phyloP scores from a whole-genome alignment of 2,329 filamentous ascomycete species.

The Calcarisporium arbuscula region DNA sequence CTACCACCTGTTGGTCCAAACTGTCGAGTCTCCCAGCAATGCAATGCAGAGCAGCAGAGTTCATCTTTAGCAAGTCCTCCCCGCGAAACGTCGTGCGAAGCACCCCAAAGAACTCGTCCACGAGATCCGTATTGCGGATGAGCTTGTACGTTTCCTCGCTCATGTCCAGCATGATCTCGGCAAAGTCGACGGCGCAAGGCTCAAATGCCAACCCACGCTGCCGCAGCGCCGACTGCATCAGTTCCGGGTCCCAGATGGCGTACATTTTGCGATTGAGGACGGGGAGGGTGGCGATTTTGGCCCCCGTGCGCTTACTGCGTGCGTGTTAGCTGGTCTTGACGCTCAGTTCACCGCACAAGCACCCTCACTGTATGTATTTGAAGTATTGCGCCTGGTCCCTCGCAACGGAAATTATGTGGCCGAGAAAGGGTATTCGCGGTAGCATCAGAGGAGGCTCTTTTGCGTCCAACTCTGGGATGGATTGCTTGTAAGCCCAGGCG shows the following conservation, averaged over 20 bases:
- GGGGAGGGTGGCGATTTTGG: constrained; percentile 37
- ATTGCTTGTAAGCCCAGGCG: neutral
- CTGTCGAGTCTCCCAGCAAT: constrained; percentile 22
- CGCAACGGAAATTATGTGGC: constrained; percentile 33
- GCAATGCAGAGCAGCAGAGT: constrained; percentile 25
- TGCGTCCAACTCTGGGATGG: constrained; percentile 1
- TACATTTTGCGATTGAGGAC: constrained; percentile 39
- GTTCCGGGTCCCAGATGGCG: constrained; percentile 32
- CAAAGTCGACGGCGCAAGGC: constrained; percentile 30
- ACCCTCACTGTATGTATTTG: constrained; percentile 13
- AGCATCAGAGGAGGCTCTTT: constrained; percentile 4
- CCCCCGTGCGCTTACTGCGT: constrained; percentile 16
- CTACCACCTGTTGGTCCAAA: constrained; percentile 6
- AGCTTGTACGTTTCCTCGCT: constrained; percentile 17
- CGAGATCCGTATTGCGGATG: constrained; percentile 16
- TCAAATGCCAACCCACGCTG: constrained; percentile 37
- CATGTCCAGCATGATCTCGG: constrained; percentile 29
- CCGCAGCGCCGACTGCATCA: constrained; percentile 35
- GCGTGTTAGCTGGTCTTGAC: neutral
- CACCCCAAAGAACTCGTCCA: constrained; percentile 28
- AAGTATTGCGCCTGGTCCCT: constrained; percentile 12
- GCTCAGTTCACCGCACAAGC: neutral
- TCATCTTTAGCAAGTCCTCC: constrained; percentile 26
- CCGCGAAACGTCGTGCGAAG: constrained; percentile 27
- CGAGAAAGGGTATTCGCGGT: constrained; percentile 17